phyloP scores from a whole-genome alignment of 2,329 filamentous ascomycete genomes.

The Colletotrichum euphorbiae region DNA sequence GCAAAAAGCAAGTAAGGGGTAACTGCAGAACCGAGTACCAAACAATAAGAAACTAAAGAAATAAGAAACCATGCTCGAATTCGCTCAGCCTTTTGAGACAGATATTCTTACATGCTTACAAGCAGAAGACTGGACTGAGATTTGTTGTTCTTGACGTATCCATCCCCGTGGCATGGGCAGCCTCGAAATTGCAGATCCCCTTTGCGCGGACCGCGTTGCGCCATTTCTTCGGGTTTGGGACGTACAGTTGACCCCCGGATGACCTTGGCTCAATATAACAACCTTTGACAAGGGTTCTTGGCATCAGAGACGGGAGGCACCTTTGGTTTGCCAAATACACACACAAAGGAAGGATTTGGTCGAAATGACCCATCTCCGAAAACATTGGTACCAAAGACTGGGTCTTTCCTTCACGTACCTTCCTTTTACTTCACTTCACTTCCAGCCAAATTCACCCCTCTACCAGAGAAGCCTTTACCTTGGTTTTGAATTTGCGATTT shows the following conservation, averaged over 20 bases:
- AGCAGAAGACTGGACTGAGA: background rate
- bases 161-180: background rate
- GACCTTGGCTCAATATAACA: background rate
- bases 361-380: no score
- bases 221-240: slow-evolving; percentile 9
- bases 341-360: no score
- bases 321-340: no score
- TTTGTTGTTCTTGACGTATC: background rate
- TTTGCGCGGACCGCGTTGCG: background rate
- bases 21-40: background rate
- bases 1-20: slow-evolving; percentile 8
- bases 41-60: background rate
- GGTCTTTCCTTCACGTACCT: background rate
- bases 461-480: background rate
- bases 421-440: background rate
- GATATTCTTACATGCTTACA: background rate
- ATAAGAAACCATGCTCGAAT: slow-evolving; percentile 7
- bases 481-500: background rate
- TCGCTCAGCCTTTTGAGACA: background rate
- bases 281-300: background rate
- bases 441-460: background rate
- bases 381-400: background rate
- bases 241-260: no score
- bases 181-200: slow-evolving; percentile 22
- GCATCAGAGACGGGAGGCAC: background rate